Base-by-base conservation (phyloP, 371 early-diverging fungal genomes). In the Rhizopus delemar region DNA sequence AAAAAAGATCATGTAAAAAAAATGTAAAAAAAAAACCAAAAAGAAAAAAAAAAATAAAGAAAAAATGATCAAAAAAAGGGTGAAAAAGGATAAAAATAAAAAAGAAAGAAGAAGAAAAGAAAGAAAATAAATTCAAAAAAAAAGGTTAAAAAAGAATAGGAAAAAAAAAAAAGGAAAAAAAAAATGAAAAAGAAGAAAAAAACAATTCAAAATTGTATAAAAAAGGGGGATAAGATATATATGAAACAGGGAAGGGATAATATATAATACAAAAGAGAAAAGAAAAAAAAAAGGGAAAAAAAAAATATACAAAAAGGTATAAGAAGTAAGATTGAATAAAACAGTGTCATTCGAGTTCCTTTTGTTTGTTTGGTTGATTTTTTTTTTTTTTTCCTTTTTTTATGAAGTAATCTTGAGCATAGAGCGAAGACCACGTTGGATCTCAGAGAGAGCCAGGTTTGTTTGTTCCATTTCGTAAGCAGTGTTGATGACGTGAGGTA, bases 341-440 rank as follows among this genome's bases (percentile, higher is more conserved):
- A 16, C 35, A 39, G 16, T 36, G 28, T 35, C 29, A 16, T n/a
- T 29, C 12, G 45, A 31, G 45, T 45, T 34, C 34, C 34, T 46
- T 16, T 46, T 8, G 33, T 11, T 4, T 45, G 32, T 34, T 32
- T 9, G 41, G 22, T 41, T 49, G 41, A 16, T 58, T 39, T 41
- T 50, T 51, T 41, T 57, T 49, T 39, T 49, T 57, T 57, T 49
- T 57, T 57, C 38, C 39, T 43, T 28, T 43, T 36, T 63, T 61
- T 71, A 74, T 39, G 73, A 70, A 46, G 70, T 66, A 50, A 79
- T 74, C 60, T 76, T 79, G 55, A 79, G 70, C 74, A 79, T 74
- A 49, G 74, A 73, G 50, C 77, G 67, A 52, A 79, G 64, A 16
- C 70, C 74, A 46, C 71, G 72, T 52, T 79, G 79, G 39, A 79